phyloP scores from a whole-genome alignment of 768 basidiomycete genomes.

The Lentinus tigrinus region DNA sequence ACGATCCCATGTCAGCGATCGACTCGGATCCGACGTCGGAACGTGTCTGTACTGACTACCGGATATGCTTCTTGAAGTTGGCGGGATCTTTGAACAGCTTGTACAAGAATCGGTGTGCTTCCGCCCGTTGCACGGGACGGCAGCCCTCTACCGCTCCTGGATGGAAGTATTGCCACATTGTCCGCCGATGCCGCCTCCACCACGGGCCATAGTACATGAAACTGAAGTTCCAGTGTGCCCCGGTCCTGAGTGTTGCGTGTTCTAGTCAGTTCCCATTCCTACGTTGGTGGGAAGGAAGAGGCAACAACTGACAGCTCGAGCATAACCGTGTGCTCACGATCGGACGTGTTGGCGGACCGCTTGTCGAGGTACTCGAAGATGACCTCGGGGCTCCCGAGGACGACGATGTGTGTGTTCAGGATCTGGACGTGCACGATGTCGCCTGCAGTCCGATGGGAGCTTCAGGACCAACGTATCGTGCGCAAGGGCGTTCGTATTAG shows the following conservation, averaged over 20 bases:
- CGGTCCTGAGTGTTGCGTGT: neutral
- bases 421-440: constrained; percentile 6
- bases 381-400: too few species aligned
- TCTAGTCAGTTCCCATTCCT: too few species aligned
- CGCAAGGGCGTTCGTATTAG: too few species aligned
- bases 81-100: neutral
- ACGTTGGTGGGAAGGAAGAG: neutral
- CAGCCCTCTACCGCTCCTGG: neutral
- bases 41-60: constrained; percentile 4
- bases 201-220: constrained; percentile 6
- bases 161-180: constrained; percentile 9
- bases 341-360: constrained; percentile 2
- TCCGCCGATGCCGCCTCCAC: constrained; percentile 12
- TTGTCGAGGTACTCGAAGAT: constrained; percentile 1
- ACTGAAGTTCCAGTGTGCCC: neutral
- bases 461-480: neutral
- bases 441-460: neutral
- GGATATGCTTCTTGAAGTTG: neutral
- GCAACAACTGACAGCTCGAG: constrained; percentile 3
- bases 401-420: neutral
- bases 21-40: too few species aligned
- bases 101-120: neutral
- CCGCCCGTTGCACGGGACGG: neutral
- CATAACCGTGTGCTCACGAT: constrained; percentile 3
- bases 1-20: too few species aligned